Conservation (phyloP, 108 stramenopile species). For the Halocafeteria seosinensis region DNA sequence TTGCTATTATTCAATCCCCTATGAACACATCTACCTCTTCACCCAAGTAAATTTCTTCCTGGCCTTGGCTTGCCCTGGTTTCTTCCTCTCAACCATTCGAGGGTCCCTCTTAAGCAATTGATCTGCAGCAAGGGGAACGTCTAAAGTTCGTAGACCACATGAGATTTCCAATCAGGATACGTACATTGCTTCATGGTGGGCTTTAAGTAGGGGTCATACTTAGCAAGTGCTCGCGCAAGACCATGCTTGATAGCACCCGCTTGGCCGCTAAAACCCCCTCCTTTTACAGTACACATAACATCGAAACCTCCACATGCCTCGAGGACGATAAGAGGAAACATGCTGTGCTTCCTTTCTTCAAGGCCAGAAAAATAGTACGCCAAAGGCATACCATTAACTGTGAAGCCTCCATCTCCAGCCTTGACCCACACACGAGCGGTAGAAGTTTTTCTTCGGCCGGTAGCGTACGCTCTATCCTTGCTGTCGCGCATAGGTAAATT, state of each 20-base stretch:
- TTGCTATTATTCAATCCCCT: too few species aligned
- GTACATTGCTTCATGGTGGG: constrained; percentile 66
- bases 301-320: constrained; percentile 69
- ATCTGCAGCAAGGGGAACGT: too few species aligned
- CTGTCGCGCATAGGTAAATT: constrained; percentile 52
- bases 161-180: too few species aligned
- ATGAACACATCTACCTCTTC: constrained; percentile 65
- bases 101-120: constrained; percentile 80
- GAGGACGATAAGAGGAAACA: constrained; percentile 61
- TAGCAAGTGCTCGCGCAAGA: constrained; percentile 67
- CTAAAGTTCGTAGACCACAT: too few species aligned
- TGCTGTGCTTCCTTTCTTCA: constrained; percentile 7
- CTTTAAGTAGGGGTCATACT: constrained; percentile 64
- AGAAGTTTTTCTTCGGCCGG: constrained; percentile 77
- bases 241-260: constrained; percentile 85
- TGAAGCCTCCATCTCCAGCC: constrained; percentile 56
- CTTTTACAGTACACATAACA: constrained; percentile 46
- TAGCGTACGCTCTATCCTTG: constrained; percentile 67
- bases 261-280: constrained; percentile 67
- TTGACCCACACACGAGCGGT: constrained; percentile 78
- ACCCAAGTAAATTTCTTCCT: constrained; percentile 91
- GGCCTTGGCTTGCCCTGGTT: constrained; percentile 80
- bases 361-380: constrained; percentile 63
- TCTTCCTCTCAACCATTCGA: constrained; percentile 85
- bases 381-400: constrained; percentile 60